These are phyloP conservation scores for Plantago elongata DNA, from an alignment of 257 asterid genomes.

Conservation along the genomic window DNA sequence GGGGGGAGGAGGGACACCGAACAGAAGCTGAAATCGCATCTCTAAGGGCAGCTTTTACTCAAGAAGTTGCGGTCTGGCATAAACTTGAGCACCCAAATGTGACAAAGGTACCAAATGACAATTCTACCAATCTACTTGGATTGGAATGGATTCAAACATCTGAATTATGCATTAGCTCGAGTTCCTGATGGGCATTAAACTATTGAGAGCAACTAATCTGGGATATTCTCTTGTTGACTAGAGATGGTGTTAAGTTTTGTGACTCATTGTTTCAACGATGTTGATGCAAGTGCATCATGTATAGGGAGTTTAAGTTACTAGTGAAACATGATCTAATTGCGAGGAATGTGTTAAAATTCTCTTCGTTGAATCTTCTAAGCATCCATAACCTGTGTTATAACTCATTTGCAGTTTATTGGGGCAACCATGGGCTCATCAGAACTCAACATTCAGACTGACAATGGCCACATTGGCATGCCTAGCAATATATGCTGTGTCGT, in stretches of 20 bases:
- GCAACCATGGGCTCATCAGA: constrained; percentile 90
- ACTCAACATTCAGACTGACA: constrained; percentile 69
- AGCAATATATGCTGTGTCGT: constrained; percentile 74
- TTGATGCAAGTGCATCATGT: background rate
- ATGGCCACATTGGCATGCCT: constrained; percentile 82
- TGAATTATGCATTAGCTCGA: too few relatives aligned
- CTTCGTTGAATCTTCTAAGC: background rate
- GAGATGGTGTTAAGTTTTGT: background rate
- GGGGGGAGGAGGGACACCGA: constrained; percentile 89
- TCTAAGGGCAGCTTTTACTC: constrained; percentile 76
- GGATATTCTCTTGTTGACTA: background rate
- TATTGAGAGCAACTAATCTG: background rate
- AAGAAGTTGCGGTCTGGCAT: constrained; percentile 93
- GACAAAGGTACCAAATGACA: constrained; percentile 47
- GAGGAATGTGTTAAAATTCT: background rate
- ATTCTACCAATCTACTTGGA: background rate
- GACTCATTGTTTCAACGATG: background rate
- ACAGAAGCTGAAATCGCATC: constrained; percentile 73
- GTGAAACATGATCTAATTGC: background rate
- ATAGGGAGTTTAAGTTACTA: background rate
- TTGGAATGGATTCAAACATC: too few relatives aligned
- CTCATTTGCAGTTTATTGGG: constrained; percentile 61
- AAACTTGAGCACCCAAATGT: constrained; percentile 89
- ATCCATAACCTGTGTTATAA: constrained; percentile 2
- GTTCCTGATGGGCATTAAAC: too few relatives aligned